Base-by-base conservation (phyloP, 192 early-diverging fungal species). In the Backusella circina region DNA sequence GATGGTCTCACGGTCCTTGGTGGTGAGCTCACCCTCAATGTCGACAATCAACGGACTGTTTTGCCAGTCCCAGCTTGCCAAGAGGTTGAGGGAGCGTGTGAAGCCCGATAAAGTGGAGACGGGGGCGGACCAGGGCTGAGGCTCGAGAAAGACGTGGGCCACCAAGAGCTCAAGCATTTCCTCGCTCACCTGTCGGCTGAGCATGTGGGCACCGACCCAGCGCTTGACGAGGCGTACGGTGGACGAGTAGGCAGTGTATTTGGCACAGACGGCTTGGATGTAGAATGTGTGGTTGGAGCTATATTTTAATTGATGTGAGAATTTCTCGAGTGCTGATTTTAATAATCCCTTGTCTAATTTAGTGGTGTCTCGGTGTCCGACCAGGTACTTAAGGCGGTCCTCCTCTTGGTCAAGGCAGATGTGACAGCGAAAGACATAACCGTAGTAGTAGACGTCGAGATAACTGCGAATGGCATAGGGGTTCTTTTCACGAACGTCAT, bases 141-240 rank as follows among this genome's bases (percentile, higher is more conserved):
- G 78, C 16, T 91, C 85, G 23, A 92, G 83, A 80, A 93, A 99
- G 30, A 94, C 90, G 2, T 82, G 79, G 0, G 90, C 90, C 37
- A 87, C 90, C 21, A 97, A 31, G 0, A 96, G 78, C 80, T 99
- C 97, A 36, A 95, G 83, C 21, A 90, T 72, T 81, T 97, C 94
- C 57, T 93, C 92, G 0, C 89, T 78, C 6, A 98, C 85, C 21
- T 88, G 85, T 10, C 84, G 78, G 32, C 93, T 85, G 6, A 97
- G 84, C 85, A 94, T 84, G 76, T 99, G 96, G 23, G 92, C 85
- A 8, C 90, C 84, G 31, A 96, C 81, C 96, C 96, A 99, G 72
- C 96, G 89, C 87, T 99, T 99, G 21, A 89, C 80, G 67, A 99
- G 82, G 21, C 97, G 90, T 32, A 97, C 91, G 6, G 95, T 93